Conservation (phyloP, 306 rosid species). For the Arachis hypogaea region DNA sequence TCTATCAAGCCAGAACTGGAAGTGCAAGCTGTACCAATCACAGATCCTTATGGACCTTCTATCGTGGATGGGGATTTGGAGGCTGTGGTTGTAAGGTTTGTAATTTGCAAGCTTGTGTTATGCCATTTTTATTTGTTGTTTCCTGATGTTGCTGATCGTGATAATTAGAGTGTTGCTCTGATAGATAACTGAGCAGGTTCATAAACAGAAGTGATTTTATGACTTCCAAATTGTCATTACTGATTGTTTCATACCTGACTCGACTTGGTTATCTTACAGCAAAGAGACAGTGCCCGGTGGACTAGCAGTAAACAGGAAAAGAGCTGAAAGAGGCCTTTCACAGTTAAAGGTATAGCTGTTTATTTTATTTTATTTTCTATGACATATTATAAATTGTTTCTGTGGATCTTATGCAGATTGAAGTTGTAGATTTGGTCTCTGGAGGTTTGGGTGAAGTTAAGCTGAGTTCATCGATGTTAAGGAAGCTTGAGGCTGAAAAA, state of each 20-base stretch:
- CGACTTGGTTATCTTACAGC: constrained; percentile 54
- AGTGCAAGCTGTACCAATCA: constrained; percentile 79
- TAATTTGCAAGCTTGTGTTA: constrained; percentile 18
- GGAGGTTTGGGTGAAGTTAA: constrained; percentile 67
- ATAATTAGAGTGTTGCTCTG: constrained; percentile 17
- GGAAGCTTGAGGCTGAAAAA: constrained; percentile 79
- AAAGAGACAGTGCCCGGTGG: constrained; percentile 96
- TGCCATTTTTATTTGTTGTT: constrained; percentile 1
- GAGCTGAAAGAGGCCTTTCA: constrained; percentile 74
- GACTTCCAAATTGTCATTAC: constrained; percentile 1
- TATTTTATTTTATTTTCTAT: constrained; percentile 3
- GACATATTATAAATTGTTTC: constrained; percentile 6
- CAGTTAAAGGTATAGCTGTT: constrained; percentile 74
- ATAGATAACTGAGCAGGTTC: constrained; percentile 19
- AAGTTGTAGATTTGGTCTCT: constrained; percentile 83
- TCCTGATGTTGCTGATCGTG: background rate
- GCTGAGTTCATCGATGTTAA: constrained; percentile 74
- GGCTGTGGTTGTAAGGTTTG: constrained; percentile 91
- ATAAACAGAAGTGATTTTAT: constrained; percentile 27
- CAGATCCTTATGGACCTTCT: constrained; percentile 95
- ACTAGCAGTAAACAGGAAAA: constrained; percentile 80
- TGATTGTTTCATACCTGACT: constrained; percentile 33
- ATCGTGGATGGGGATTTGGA: constrained; percentile 81
- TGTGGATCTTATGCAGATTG: constrained; percentile 68
- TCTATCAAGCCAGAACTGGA: constrained; percentile 79